A percentile compares a stretch with the other conserved stretches of the same genome.
Evolutionary conservation across 2,329 filamentous ascomycete genomes (phyloP).

Genomic region (Neofusicoccum laricinum): DNA sequence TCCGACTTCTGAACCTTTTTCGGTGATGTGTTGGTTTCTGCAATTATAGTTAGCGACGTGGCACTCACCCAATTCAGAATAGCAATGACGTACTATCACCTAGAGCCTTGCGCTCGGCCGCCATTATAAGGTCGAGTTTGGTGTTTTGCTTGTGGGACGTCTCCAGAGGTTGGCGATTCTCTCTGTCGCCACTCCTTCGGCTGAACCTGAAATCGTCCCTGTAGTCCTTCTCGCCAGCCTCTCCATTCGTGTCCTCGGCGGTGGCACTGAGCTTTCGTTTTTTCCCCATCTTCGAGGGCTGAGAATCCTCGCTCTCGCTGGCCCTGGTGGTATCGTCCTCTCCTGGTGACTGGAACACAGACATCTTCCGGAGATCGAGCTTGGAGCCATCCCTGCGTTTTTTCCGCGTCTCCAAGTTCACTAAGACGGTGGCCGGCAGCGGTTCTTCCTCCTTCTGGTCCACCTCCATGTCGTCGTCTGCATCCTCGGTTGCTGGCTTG

Average conservation of each 20-base stretch:
- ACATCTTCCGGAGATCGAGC: conserved; percentile 40
- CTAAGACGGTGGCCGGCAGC: conserved; percentile 37
- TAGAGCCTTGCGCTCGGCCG: conserved; percentile 36
- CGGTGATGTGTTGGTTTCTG: conserved; percentile 36
- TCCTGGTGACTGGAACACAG: conserved; percentile 41
- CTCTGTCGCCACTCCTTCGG: conserved; percentile 24
- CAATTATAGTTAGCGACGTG: background rate
- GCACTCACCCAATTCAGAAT: too few species aligned
- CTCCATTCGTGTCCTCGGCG: conserved; percentile 21
- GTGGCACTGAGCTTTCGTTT: conserved; percentile 56
- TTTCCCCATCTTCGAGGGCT: conserved; percentile 45
- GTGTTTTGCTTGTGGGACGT: background rate
- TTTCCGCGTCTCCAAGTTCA: conserved; percentile 52
- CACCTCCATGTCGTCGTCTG: conserved; percentile 21
- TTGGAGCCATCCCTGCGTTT: conserved; percentile 53
- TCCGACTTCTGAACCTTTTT: conserved; percentile 22
- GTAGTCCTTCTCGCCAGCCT: background rate
- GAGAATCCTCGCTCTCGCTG: conserved; percentile 21
- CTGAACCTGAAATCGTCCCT: conserved; percentile 48
- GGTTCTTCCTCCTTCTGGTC: conserved; percentile 33
- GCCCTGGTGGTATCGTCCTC: conserved; percentile 32
- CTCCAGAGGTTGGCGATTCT: background rate
- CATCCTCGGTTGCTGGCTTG: conserved; percentile 20
- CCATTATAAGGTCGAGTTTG: conserved; percentile 11
- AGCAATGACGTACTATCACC: conserved; percentile 38